A percentile compares a stretch with the other conserved stretches of the same genome.
Evolutionary conservation across 306 rosid species (phyloP).

Genomic region (Pueraria montana): DNA sequence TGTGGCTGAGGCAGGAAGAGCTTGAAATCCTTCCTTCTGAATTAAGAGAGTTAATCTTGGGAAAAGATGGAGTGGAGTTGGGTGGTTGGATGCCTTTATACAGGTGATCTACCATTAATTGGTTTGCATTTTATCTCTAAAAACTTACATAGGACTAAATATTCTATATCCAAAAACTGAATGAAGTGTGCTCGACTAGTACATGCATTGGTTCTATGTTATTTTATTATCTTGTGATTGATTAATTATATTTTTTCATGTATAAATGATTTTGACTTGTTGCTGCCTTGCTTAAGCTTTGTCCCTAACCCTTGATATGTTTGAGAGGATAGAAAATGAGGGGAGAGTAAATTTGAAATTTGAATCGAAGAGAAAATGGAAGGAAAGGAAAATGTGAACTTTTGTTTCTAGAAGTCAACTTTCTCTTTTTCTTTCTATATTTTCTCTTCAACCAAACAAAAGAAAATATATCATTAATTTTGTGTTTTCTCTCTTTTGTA

Average conservation of each 20-base stretch:
- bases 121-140: constrained; percentile 25
- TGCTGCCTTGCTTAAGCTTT: constrained; percentile 29
- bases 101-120: constrained; percentile 65
- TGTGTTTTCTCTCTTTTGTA: neutral
- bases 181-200: constrained; percentile 19
- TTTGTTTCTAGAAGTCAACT: neutral
- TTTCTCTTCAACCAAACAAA: neutral
- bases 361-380: neutral
- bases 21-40: constrained; percentile 65
- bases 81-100: constrained; percentile 86
- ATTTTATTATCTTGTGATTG: constrained; percentile 19
- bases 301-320: neutral
- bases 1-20: constrained; percentile 76
- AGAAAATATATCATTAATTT: neutral
- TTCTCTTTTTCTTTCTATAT: neutral
- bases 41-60: constrained; percentile 69
- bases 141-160: neutral
- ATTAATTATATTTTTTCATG: neutral
- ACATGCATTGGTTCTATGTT: constrained; percentile 11
- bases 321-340: neutral
- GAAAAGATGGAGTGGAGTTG: constrained; percentile 76
- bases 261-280: constrained; percentile 15
- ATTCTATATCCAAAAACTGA: constrained; percentile 35
- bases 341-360: neutral
- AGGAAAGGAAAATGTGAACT: neutral